Base-by-base conservation (phyloP, 352 stramenopile genomes). In the Saprolegnia parasitica region DNA sequence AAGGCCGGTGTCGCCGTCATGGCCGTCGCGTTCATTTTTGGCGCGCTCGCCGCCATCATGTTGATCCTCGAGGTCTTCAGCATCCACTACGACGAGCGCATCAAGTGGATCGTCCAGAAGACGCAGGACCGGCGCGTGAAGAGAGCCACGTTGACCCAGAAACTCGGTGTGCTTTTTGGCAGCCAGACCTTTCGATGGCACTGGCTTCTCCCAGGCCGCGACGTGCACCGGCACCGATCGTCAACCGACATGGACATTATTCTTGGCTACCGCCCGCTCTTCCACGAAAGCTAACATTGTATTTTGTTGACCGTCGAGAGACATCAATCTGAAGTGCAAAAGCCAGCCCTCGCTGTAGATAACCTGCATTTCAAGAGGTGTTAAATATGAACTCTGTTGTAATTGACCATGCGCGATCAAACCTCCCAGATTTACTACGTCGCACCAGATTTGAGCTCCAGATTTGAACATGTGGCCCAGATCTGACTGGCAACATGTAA, bases 1-100 rank as follows among this genome's bases (percentile, higher is more conserved):
- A 77, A 78, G 16, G 60, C 91, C 0, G 87, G 87, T 21, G 68
- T 86, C 18, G 92, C 78, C 76, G 79, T 90, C 13, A 68, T 92
- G 1, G 84, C 82, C 0, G 83, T 81, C 4, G 81, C 79, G 42
- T 81, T 81, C 56, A 76, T 89, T 9, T 95, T 95, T 32, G 80
- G 84, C 16, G 73, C 91, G 8, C 91, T 95, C 54, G 91, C 82
- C 68, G 76, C 76, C 56, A 71, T 89, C 49, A 92, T 95, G 84
- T 71, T 92, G 21, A 72, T 37, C 35, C 91, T 95, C 84, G 87
- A 95, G 72, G 64, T 93, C 63, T 88, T 81, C 68, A 88, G 80
- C 74, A 90, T 90, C 73, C 78, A 83, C 73, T 73, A 85, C 32
- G 82, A 90, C 66, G 73, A 78, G 42, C 58, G 83, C 3, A 84